These are phyloP conservation scores for Nitzschia sp. DNA, from an alignment of 108 stramenopile genomes.

Conservation along the genomic window DNA sequence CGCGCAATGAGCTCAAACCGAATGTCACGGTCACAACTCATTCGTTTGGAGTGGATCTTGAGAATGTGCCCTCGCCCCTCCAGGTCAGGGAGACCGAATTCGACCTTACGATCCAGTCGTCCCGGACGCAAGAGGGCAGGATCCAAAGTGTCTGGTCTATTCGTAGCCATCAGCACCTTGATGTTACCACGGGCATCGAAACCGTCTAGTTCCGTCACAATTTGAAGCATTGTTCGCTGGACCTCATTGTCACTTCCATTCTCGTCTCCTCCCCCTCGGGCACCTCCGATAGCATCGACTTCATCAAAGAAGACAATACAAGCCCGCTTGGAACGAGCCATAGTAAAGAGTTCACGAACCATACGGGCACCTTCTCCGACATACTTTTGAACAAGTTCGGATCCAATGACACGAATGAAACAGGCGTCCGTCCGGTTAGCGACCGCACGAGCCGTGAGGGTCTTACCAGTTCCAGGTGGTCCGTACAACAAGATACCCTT, in stretches of 20 bases:
- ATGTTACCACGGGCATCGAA: conserved; percentile 98
- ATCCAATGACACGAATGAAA: conserved; percentile 98
- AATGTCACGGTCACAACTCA: conserved; percentile 97
- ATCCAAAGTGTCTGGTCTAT: conserved; percentile 97
- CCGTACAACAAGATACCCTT: conserved; percentile 96
- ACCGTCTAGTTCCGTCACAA: conserved; percentile 98
- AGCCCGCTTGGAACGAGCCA: conserved; percentile 97
- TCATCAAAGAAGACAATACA: conserved; percentile 98
- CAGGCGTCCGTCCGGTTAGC: conserved; percentile 98
- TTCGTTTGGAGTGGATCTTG: conserved; percentile 95
- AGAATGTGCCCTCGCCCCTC: conserved; percentile 96
- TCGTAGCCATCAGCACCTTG: conserved; percentile 97
- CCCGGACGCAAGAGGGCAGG: conserved; percentile 97
- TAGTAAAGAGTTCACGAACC: conserved; percentile 98
- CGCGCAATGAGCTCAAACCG: conserved; percentile 98
- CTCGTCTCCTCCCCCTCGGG: conserved; percentile 78
- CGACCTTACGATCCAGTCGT: conserved; percentile 97
- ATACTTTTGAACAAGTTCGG: conserved; percentile 95
- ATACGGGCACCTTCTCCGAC: conserved; percentile 99
- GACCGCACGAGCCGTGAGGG: conserved; percentile 90
- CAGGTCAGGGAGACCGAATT: conserved; percentile 96
- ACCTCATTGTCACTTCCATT: conserved; percentile 95
- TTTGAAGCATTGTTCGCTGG: conserved; percentile 98
- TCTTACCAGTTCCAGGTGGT: conserved; percentile 97
- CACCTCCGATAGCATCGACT: conserved; percentile 93